Conservation (phyloP, 345 rosid genomes). For the Punica granatum region DNA sequence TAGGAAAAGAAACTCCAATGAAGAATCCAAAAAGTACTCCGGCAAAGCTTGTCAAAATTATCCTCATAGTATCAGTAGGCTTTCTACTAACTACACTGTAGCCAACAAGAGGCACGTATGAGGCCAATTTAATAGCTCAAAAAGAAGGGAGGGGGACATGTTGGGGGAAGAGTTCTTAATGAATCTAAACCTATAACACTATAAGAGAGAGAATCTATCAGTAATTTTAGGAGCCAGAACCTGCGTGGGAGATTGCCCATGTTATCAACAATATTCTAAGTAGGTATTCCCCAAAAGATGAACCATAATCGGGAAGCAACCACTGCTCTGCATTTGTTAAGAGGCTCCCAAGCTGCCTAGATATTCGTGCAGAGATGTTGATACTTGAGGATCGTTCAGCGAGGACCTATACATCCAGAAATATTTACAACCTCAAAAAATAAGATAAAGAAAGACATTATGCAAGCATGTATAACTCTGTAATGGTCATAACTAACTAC, state of each 20-base stretch:
- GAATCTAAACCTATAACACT: background rate
- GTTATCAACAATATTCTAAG: conserved; percentile 23
- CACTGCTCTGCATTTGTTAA: conserved; percentile 15
- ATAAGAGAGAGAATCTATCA: background rate
- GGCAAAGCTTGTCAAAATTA: conserved; percentile 49
- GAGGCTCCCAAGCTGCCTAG: conserved; percentile 2
- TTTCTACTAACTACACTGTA: conserved; percentile 51
- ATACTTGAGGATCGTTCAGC: background rate
- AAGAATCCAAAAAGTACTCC: conserved; percentile 80
- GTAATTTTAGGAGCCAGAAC: conserved; percentile 22
- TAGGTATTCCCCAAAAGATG: conserved; percentile 13
- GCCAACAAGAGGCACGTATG: conserved; percentile 11
- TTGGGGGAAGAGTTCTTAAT: background rate
- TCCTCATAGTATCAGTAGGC: conserved; percentile 60
- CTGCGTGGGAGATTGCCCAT: conserved; percentile 68
- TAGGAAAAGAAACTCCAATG: conserved; percentile 70
- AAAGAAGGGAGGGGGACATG: background rate
- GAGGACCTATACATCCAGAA: conserved; percentile 2
- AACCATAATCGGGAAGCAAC: conserved; percentile 9
- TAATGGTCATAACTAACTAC: background rate
- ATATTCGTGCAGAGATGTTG: background rate
- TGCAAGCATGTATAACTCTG: background rate
- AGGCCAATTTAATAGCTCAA: background rate
- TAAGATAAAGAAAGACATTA: background rate
- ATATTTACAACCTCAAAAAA: background rate